These are phyloP conservation scores for Xylariaceae sp. DNA, from an alignment of 2,329 filamentous ascomycete genomes.

Conservation along the genomic window DNA sequence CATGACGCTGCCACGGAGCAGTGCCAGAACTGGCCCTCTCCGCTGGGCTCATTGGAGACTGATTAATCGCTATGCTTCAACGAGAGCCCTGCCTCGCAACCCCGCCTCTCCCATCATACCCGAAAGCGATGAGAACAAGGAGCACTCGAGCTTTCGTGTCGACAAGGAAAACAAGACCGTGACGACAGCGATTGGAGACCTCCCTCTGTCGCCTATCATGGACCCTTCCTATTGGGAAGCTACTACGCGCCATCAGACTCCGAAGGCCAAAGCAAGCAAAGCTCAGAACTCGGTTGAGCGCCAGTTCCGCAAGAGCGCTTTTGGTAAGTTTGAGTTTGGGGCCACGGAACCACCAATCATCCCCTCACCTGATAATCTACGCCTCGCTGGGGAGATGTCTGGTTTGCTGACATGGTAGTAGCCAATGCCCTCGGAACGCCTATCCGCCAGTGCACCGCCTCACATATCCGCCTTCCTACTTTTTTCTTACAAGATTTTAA, in stretches of 20 bases:
- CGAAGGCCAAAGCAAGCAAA: constrained; percentile 33
- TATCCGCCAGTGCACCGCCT: constrained; percentile 50
- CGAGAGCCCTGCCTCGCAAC: constrained; percentile 13
- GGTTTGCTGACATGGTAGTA: constrained; percentile 27
- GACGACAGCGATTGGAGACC: constrained; percentile 38
- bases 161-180: constrained; percentile 45
- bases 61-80: constrained; percentile 15
- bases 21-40: constrained; percentile 18
- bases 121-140: constrained; percentile 19
- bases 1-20: constrained; percentile 25
- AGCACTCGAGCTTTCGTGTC: constrained; percentile 32
- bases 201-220: constrained; percentile 52
- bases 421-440: constrained; percentile 58
- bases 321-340: constrained; percentile 42
- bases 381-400: background rate
- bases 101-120: constrained; percentile 15
- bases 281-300: constrained; percentile 46
- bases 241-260: constrained; percentile 38
- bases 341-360: background rate
- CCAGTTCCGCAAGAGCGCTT: constrained; percentile 57
- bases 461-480: constrained; percentile 45
- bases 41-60: background rate
- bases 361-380: background rate
- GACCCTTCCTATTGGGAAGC: constrained; percentile 45
- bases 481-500: constrained; percentile 62